Base-by-base conservation (phyloP, 2,329 filamentous ascomycete genomes). In the Diaporthe capsici region DNA sequence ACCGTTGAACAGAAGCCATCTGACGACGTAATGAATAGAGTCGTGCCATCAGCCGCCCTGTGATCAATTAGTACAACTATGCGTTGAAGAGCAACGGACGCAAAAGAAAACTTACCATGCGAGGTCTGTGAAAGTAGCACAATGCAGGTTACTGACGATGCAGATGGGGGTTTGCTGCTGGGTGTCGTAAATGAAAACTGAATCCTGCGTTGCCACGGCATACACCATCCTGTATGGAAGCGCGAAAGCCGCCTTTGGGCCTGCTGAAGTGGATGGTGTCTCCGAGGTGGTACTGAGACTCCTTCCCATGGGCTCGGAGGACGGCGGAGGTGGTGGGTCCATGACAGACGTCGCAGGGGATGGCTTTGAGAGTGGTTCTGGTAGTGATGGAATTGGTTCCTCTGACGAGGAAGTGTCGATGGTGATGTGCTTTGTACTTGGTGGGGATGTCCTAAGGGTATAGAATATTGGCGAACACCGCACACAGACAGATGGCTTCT, bases 1-100 rank as follows among this genome's bases (percentile, higher is more conserved):
- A 99, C 87, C 0, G 94, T 94, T 0, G 97, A 99, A 83, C 97
- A 99, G 86, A 98, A 99, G 0, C 97, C 97, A 83, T 99, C 97
- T 0, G 97, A 98, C 0, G 97, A 99, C n/a, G 95, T 97, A 86
- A 99, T 97, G 68, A 99, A 88, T 31, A 99, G 87, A 1, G 87
- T 88, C 42, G 84, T 80, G 47, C 89, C 89, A 75, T 90, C 88
- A 71, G 83, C 88, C 60, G 88, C 87, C 87, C 87, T 88, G 71
- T 37, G 34, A 51, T 60, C 42, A 75, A 82, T 63, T 75, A 80
- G 87, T 79, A 84, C 73, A 34, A 12, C 58, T 10, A 39, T n/a
- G 1, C 25, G 28, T 31, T 8, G 10, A 57, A 42, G 34, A 47
- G 6, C 58, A 12, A 42, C 10, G 25, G 22, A 22, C 44, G 20